Conservation (phyloP, 331 rosid genomes). For the Phaseolus coccineus region DNA sequence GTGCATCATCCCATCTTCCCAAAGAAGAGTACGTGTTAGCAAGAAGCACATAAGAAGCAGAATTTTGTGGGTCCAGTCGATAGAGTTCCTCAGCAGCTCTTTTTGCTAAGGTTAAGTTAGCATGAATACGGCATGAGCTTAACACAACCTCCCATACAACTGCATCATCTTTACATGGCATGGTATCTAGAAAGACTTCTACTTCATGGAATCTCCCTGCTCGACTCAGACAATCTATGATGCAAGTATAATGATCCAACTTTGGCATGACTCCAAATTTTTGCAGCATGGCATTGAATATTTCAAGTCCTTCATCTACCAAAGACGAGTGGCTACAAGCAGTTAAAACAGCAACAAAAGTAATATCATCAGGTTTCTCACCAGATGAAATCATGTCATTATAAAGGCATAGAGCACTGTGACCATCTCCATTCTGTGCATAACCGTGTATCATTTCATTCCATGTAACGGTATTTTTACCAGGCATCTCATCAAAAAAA, state of each 20-base stretch:
- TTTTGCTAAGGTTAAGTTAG: constrained; percentile 65
- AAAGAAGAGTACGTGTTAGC: constrained; percentile 78
- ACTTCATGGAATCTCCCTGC: constrained; percentile 74
- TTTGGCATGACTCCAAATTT: constrained; percentile 60
- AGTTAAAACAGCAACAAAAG: constrained; percentile 71
- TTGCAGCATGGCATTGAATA: constrained; percentile 70
- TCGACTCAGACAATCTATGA: constrained; percentile 75
- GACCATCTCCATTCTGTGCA: constrained; percentile 80
- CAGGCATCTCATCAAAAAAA: constrained; percentile 59
- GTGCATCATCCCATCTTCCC: constrained; percentile 91
- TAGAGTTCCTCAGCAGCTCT: constrained; percentile 78
- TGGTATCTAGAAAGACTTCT: constrained; percentile 64
- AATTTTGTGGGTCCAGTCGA: constrained; percentile 63
- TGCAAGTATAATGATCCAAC: constrained; percentile 79
- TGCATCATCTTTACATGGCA: constrained; percentile 78
- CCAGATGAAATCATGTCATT: constrained; percentile 64
- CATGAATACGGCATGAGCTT: constrained; percentile 79
- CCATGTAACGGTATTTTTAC: constrained; percentile 73
- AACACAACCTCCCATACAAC: constrained; percentile 86
- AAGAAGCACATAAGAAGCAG: constrained; percentile 77
- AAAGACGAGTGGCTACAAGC: constrained; percentile 87
- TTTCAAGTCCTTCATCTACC: constrained; percentile 70
- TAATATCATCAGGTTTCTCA: constrained; percentile 69
- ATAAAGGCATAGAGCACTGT: constrained; percentile 71
- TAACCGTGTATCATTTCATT: constrained; percentile 88